Evolutionary conservation across 352 stramenopile genomes (phyloP).

Genomic region (Nothophytophthora sp.): DNA sequence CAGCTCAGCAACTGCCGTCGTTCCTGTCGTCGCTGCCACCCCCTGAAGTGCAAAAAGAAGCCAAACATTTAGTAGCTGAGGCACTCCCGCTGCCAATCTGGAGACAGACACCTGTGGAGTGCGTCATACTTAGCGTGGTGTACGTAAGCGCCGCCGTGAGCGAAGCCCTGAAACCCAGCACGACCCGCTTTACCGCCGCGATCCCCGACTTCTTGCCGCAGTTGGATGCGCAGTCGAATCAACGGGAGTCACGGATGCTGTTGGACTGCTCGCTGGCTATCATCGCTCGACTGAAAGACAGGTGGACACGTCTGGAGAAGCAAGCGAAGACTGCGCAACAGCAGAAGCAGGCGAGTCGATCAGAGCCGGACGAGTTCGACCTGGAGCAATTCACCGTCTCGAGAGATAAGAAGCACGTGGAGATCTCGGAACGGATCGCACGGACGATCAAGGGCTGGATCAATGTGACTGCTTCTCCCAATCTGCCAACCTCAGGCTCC

Average conservation of each 20-base stretch:
- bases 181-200: conserved; percentile 1
- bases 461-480: conserved; percentile 27
- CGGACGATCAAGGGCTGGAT: conserved; percentile 64
- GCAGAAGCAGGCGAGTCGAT: conserved; percentile 21
- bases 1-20: conserved; percentile 7
- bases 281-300: conserved; percentile 55
- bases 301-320: conserved; percentile 66
- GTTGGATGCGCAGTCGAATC: conserved; percentile 41
- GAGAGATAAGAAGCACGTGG: conserved; percentile 43
- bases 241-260: conserved; percentile 45
- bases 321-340: conserved; percentile 30
- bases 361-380: conserved; percentile 38
- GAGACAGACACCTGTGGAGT: conserved; percentile 60
- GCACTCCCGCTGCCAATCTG: conserved; percentile 61
- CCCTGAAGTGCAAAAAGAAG: conserved; percentile 62
- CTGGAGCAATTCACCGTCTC: conserved; percentile 61
- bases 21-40: conserved; percentile 30
- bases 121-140: conserved; percentile 63
- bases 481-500: conserved; percentile 12
- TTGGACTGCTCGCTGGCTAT: conserved; percentile 63
- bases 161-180: conserved; percentile 26
- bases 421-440: conserved; percentile 58
- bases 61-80: conserved; percentile 65
- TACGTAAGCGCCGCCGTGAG: conserved; percentile 68
- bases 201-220: conserved; percentile 51